Conservation (phyloP, 257 asterid species). For the Fraxinus cuspidata region DNA sequence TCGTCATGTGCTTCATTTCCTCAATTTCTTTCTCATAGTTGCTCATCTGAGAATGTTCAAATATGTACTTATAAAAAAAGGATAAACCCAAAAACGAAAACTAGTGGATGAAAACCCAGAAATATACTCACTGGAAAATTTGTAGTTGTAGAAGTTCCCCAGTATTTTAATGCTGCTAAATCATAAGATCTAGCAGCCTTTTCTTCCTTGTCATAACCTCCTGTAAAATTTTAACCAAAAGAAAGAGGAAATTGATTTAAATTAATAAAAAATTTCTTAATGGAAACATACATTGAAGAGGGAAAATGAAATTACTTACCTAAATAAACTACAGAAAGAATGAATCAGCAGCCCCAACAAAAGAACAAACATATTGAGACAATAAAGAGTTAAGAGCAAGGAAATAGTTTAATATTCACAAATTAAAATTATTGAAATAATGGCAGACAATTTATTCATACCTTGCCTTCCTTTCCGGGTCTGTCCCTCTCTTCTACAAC, state of each 20-base stretch:
- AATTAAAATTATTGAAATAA: constrained; percentile 6
- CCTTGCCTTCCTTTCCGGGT: constrained; percentile 98
- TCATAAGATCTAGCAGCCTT: constrained; percentile 91
- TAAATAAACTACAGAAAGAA: constrained; percentile 67
- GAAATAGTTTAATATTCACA: too few relatives aligned
- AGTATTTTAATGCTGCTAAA: constrained; percentile 83
- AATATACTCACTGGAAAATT: constrained; percentile 68
- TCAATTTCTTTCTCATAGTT: constrained; percentile 84
- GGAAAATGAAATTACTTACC: constrained; percentile 48
- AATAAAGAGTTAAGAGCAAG: not conserved
- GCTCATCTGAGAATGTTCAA: constrained; percentile 49
- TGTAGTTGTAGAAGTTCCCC: constrained; percentile 92
- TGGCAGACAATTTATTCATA: constrained; percentile 54
- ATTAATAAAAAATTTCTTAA: not conserved
- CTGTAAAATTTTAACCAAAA: constrained; percentile 28
- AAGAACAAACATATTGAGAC: constrained; percentile 28
- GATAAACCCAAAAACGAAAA: not conserved
- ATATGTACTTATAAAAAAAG: not conserved
- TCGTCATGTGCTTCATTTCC: constrained; percentile 89
- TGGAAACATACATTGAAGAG: constrained; percentile 19
- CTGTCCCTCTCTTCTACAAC: constrained; percentile 93
- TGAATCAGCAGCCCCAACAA: constrained; percentile 25
- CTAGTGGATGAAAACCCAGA: too few relatives aligned
- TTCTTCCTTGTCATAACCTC: constrained; percentile 96
- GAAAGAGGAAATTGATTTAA: not conserved